A percentile compares a stretch with the other conserved stretches of the same genome.
phyloP scores from a whole-genome alignment of 2,329 filamentous ascomycete species.

The Apiospora saccharicola region DNA sequence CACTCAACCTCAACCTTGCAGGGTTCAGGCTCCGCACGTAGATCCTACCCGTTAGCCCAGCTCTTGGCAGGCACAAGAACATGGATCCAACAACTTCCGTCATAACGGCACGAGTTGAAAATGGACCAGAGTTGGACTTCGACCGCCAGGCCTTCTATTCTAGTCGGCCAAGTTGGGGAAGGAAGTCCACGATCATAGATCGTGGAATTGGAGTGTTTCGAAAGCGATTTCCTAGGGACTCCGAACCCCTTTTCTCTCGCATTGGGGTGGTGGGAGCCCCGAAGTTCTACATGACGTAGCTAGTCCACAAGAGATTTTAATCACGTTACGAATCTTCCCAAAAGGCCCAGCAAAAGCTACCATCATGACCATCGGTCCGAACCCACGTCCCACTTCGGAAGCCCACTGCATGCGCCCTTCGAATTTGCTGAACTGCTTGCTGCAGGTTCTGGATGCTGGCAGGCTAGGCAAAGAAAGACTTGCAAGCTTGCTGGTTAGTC shows the following conservation, averaged over 20 bases:
- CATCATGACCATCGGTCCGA: conserved; percentile 18
- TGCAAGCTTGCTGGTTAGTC: not conserved
- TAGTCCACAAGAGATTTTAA: conserved; percentile 6
- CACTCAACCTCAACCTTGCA: not conserved
- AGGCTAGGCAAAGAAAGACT: not conserved
- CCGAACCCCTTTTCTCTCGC: conserved; percentile 7
- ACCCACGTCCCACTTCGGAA: conserved; percentile 5
- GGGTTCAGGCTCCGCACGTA: not conserved
- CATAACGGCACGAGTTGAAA: not conserved
- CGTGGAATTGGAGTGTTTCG: not conserved
- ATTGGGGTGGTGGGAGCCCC: not conserved
- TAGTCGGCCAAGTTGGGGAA: not conserved
- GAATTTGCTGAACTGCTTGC: not conserved
- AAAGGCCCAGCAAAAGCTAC: not conserved
- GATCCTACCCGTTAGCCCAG: conserved; percentile 8
- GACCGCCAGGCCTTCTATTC: not conserved
- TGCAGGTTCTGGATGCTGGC: not conserved
- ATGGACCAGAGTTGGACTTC: not conserved
- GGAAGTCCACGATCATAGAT: not conserved
- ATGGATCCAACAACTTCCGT: not conserved
- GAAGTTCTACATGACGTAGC: conserved; percentile 5
- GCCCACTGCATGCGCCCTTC: not conserved
- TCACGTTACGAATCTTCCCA: conserved; percentile 11
- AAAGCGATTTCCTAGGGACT: not conserved
- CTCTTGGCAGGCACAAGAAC: conserved; percentile 12